These are phyloP conservation scores for Nitzschia sp. DNA, from an alignment of 108 stramenopile genomes.

Conservation along the genomic window DNA sequence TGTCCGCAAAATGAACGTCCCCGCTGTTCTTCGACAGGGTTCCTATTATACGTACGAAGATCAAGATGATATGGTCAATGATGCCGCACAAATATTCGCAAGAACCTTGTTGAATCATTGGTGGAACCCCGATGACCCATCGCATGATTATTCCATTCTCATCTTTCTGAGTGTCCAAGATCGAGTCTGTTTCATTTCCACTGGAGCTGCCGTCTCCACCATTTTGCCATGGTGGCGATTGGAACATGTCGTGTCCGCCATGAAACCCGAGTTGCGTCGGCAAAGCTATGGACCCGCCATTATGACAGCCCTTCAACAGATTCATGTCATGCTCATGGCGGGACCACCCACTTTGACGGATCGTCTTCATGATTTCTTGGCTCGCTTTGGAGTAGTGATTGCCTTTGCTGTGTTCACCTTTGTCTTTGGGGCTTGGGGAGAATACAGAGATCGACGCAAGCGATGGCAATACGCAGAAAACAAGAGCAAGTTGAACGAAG, in stretches of 20 bases:
- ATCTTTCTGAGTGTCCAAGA: slow-evolving; percentile 80
- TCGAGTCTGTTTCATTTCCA: slow-evolving; percentile 83
- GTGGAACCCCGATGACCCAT: slow-evolving; percentile 37
- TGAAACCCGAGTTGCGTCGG: slow-evolving; percentile 74
- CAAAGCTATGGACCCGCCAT: slow-evolving; percentile 68
- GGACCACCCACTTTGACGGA: slow-evolving; percentile 77
- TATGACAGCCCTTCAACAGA: slow-evolving; percentile 59
- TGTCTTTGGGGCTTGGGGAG: slow-evolving; percentile 82
- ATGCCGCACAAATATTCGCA: slow-evolving; percentile 87
- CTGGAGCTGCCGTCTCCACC: slow-evolving; percentile 55
- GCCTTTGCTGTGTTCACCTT: slow-evolving; percentile 81
- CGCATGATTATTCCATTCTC: slow-evolving; percentile 55
- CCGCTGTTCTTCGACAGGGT: slow-evolving; percentile 64
- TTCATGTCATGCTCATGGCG: slow-evolving; percentile 53
- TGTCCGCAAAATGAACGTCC: slow-evolving; percentile 70
- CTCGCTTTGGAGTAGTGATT: slow-evolving; percentile 79
- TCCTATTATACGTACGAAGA: slow-evolving; percentile 83
- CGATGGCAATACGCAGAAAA: slow-evolving; percentile 64
- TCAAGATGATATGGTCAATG: slow-evolving; percentile 87
- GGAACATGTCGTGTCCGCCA: slow-evolving; percentile 72
- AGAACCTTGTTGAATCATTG: slow-evolving; percentile 72
- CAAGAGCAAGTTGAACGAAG: slow-evolving; percentile 52
- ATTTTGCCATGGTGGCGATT: slow-evolving; percentile 85
- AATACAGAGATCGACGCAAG: slow-evolving; percentile 76
- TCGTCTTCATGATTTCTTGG: slow-evolving; percentile 64